phyloP scores from a whole-genome alignment of 1,284 basidiomycete species.

The Leccinum subfulvum region DNA sequence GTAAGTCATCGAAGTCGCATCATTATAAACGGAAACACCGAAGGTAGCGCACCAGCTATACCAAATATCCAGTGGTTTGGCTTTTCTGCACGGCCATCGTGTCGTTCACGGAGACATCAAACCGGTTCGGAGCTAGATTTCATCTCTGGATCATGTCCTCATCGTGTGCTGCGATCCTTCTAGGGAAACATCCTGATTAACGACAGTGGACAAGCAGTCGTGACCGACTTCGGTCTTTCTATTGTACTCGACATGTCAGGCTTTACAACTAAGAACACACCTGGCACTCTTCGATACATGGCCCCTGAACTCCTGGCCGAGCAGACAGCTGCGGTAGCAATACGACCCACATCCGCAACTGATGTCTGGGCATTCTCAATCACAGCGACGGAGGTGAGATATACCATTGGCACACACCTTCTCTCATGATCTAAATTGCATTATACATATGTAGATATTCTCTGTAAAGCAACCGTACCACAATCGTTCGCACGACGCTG shows the following conservation, averaged over 20 bases:
- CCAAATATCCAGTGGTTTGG: conserved; percentile 24
- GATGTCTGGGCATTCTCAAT: conserved; percentile 33
- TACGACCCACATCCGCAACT: conserved; percentile 21
- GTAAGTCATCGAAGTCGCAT: conserved; percentile 11
- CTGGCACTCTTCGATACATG: conserved; percentile 33
- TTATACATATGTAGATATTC: conserved; percentile 20
- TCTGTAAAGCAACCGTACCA: conserved; percentile 25
- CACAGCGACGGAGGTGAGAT: conserved; percentile 28
- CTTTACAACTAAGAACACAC: conserved; percentile 28
- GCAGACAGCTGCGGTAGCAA: conserved; percentile 6
- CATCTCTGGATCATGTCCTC: background rate
- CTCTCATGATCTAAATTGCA: background rate
- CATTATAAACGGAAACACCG: background rate
- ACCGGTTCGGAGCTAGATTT: conserved; percentile 21
- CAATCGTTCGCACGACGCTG: conserved; percentile 12
- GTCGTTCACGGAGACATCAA: conserved; percentile 33
- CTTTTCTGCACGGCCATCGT: conserved; percentile 21
- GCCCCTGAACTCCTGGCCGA: conserved; percentile 26
- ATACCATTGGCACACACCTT: background rate
- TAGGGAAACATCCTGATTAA: conserved; percentile 31
- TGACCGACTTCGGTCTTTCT: conserved; percentile 35
- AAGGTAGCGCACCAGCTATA: conserved; percentile 15
- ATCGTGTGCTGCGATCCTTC: background rate
- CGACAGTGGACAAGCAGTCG: conserved; percentile 23
- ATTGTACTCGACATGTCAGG: conserved; percentile 29